Conservation (phyloP, 1,284 basidiomycete species). For the Cryptococcus deneoformans region DNA sequence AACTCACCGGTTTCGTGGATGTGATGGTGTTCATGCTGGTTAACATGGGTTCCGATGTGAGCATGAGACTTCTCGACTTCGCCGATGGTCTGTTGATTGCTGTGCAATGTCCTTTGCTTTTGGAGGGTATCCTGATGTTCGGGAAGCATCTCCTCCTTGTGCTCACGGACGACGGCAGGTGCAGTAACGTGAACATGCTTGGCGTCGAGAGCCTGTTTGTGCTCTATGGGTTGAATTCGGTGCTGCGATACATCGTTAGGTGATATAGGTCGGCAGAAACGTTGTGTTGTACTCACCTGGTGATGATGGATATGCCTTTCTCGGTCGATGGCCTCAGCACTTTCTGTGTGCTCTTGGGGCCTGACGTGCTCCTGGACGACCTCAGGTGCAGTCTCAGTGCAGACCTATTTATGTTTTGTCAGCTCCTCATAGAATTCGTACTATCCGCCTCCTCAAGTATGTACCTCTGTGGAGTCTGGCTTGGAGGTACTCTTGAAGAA, state of each 20-base stretch:
- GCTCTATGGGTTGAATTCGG: constrained; percentile 46
- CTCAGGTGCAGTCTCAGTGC: constrained; percentile 44
- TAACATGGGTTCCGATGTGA: constrained; percentile 36
- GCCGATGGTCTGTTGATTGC: constrained; percentile 26
- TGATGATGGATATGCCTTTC: constrained; percentile 47
- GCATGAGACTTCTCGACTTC: constrained; percentile 30
- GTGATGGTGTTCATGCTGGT: constrained; percentile 48
- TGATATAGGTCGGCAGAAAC: constrained; percentile 1
- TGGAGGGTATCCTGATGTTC: constrained; percentile 47
- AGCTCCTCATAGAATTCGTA: neutral
- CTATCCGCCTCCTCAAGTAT: constrained; percentile 8
- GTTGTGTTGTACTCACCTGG: constrained; percentile 19
- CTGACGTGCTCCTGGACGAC: constrained; percentile 43
- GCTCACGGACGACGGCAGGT: constrained; percentile 41
- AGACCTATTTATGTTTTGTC: constrained; percentile 30
- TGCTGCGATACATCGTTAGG: constrained; percentile 21
- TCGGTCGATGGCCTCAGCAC: constrained; percentile 44
- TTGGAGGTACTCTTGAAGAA: constrained; percentile 28
- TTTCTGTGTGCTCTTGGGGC: constrained; percentile 39
- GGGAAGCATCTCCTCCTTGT: constrained; percentile 46
- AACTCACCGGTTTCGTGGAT: constrained; percentile 41
- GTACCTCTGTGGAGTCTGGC: constrained; percentile 41
- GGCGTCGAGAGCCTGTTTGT: constrained; percentile 35
- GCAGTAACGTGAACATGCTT: constrained; percentile 39
- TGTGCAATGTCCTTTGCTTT: constrained; percentile 36